These are phyloP conservation scores for Hericium rajendrae DNA, from an alignment of 768 basidiomycete species.

Conservation along the genomic window DNA sequence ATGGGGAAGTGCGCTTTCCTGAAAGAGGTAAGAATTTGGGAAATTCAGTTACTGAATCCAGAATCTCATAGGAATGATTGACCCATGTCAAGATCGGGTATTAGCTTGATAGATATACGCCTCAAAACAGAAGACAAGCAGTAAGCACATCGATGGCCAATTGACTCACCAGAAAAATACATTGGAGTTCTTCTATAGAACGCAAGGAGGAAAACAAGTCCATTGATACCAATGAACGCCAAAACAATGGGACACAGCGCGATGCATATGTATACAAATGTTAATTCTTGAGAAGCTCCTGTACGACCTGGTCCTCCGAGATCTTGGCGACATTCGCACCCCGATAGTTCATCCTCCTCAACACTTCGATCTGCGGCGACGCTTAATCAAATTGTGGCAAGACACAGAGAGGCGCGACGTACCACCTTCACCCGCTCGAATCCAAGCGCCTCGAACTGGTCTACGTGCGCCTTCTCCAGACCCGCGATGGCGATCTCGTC, in stretches of 20 bases:
- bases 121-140: neutral
- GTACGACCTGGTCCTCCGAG: conserved; percentile 74
- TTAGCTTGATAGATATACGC: neutral
- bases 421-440: conserved; percentile 83
- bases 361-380: conserved; percentile 64
- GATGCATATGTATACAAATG: neutral
- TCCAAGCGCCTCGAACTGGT: conserved; percentile 74
- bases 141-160: neutral
- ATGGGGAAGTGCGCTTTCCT: no score
- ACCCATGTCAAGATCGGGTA: neutral
- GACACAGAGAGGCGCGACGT: neutral
- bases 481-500: conserved; percentile 64
- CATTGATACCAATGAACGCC: neutral
- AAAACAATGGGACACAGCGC: neutral
- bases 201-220: neutral
- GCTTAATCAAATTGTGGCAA: neutral
- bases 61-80: no score
- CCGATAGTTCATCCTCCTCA: conserved; percentile 81
- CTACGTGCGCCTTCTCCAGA: conserved; percentile 73
- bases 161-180: neutral
- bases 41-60: no score
- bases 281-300: conserved; percentile 66
- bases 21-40: no score
- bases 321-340: conserved; percentile 74
- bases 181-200: neutral